Conservation (phyloP, 805 yeast species). For the Sporopachydermia quercuum region DNA sequence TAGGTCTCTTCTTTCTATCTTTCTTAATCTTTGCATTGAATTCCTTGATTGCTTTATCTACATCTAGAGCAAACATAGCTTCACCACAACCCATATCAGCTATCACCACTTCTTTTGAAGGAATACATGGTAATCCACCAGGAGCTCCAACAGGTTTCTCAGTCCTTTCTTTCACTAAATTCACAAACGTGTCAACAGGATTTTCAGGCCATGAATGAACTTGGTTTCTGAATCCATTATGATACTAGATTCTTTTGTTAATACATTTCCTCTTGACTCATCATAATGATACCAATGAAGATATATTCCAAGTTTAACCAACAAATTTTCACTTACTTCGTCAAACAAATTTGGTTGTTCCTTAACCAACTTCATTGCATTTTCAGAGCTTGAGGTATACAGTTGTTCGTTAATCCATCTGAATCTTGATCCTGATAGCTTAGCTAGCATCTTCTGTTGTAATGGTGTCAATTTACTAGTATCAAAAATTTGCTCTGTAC, state of each 20-base stretch:
- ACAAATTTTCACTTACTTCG: slow-evolving; percentile 26
- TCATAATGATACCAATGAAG: not conserved
- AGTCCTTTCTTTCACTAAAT: slow-evolving; percentile 46
- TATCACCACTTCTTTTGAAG: slow-evolving; percentile 41
- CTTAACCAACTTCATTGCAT: slow-evolving; percentile 56
- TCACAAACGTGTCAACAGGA: slow-evolving; percentile 84
- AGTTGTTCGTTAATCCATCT: slow-evolving; percentile 97
- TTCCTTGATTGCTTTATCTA: slow-evolving; percentile 32
- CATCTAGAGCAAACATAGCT: slow-evolving; percentile 68
- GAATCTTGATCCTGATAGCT: slow-evolving; percentile 86
- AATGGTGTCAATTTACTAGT: slow-evolving; percentile 58
- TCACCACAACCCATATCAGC: slow-evolving; percentile 99
- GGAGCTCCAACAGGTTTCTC: slow-evolving; percentile 77
- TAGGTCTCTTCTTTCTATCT: slow-evolving; percentile 24
- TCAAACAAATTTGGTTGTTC: slow-evolving; percentile 82
- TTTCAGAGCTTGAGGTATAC: slow-evolving; percentile 72
- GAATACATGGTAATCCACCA: slow-evolving; percentile 80
- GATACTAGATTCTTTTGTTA: slow-evolving; percentile 30
- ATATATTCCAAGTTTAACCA: too few relatives aligned
- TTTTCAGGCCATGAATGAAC: slow-evolving; percentile 98
- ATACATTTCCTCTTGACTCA: not conserved
- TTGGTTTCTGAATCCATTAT: slow-evolving; percentile 87
- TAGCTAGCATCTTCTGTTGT: slow-evolving; percentile 92
- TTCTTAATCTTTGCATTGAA: slow-evolving; percentile 20
- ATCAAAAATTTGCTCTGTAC: slow-evolving; percentile 7